phyloP scores from a whole-genome alignment of 2,329 filamentous ascomycete genomes.

The Penicillium sp. region DNA sequence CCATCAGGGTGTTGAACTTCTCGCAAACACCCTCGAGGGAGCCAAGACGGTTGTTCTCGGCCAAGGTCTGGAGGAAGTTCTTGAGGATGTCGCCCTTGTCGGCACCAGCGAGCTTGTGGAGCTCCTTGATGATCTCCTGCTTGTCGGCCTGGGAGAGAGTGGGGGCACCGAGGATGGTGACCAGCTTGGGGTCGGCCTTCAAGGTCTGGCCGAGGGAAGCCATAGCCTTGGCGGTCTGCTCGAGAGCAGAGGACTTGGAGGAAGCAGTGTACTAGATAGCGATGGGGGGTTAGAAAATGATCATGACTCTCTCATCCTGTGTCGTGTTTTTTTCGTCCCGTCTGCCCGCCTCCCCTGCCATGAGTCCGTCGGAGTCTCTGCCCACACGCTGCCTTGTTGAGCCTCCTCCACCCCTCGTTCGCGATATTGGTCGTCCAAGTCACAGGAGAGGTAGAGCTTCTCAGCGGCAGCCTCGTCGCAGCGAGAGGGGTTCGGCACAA shows the following conservation, averaged over 20 bases:
- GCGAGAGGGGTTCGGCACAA: constrained; percentile 8
- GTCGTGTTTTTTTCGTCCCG: too few species aligned
- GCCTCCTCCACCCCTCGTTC: too few species aligned
- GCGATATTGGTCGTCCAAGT: too few species aligned
- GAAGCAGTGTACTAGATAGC: constrained; percentile 83
- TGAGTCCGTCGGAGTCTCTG: too few species aligned
- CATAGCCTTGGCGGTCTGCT: constrained; percentile 76
- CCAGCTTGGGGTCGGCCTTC: constrained; percentile 77
- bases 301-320: neutral
- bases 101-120: constrained; percentile 71
- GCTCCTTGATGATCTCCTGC: constrained; percentile 75
- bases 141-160: constrained; percentile 77
- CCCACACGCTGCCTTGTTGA: too few species aligned
- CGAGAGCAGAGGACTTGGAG: constrained; percentile 78
- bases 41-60: constrained; percentile 91
- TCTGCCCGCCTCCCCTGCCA: too few species aligned
- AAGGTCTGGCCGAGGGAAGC: constrained; percentile 64
- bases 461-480: too few species aligned
- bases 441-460: too few species aligned
- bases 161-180: constrained; percentile 67
- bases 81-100: constrained; percentile 76
- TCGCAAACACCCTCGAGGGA: constrained; percentile 73
- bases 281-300: constrained; percentile 7
- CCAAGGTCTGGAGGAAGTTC: constrained; percentile 86
- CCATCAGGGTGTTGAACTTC: constrained; percentile 84